These are phyloP conservation scores for Nothophaeocryptopus gaeumannii DNA, from an alignment of 2,329 filamentous ascomycete species.

Conservation along the genomic window DNA sequence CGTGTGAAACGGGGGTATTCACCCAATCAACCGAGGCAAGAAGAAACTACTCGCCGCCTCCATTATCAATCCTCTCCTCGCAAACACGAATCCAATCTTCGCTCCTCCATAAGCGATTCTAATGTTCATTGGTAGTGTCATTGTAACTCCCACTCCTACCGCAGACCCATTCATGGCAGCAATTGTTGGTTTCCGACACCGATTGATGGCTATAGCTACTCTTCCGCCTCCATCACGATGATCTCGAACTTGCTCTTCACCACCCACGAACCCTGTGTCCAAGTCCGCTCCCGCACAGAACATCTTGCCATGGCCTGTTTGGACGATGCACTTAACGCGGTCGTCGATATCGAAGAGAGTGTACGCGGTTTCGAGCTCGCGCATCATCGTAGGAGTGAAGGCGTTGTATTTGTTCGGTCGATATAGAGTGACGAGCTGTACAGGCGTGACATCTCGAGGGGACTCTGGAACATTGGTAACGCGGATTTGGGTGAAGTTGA, in stretches of 20 bases:
- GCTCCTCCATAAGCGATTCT: slow-evolving; percentile 54
- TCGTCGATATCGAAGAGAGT: slow-evolving; percentile 53
- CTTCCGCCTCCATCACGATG: slow-evolving; percentile 54
- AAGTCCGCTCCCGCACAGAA: slow-evolving; percentile 59
- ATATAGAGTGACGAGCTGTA: slow-evolving; percentile 63
- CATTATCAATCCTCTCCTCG: slow-evolving; percentile 66
- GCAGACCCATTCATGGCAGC: slow-evolving; percentile 56
- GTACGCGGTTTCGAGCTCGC: slow-evolving; percentile 57
- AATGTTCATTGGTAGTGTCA: slow-evolving; percentile 57
- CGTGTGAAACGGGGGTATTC: slow-evolving; percentile 13
- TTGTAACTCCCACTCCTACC: slow-evolving; percentile 58
- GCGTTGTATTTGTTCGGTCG: slow-evolving; percentile 66
- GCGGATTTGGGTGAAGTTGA: slow-evolving; percentile 42
- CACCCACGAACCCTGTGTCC: slow-evolving; percentile 50
- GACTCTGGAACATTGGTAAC: slow-evolving; percentile 41
- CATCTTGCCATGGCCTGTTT: slow-evolving; percentile 52
- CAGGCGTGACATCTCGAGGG: slow-evolving; percentile 56
- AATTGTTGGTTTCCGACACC: slow-evolving; percentile 57
- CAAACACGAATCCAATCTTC: slow-evolving; percentile 73
- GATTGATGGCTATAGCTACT: slow-evolving; percentile 53
- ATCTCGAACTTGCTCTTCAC: slow-evolving; percentile 44
- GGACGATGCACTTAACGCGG: slow-evolving; percentile 53
- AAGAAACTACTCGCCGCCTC: slow-evolving; percentile 71
- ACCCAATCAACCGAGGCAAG: slow-evolving; percentile 66
- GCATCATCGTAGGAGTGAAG: slow-evolving; percentile 64